Conservation (phyloP, 169 alveolate genomes). For the Cryptosporidium sp. region DNA sequence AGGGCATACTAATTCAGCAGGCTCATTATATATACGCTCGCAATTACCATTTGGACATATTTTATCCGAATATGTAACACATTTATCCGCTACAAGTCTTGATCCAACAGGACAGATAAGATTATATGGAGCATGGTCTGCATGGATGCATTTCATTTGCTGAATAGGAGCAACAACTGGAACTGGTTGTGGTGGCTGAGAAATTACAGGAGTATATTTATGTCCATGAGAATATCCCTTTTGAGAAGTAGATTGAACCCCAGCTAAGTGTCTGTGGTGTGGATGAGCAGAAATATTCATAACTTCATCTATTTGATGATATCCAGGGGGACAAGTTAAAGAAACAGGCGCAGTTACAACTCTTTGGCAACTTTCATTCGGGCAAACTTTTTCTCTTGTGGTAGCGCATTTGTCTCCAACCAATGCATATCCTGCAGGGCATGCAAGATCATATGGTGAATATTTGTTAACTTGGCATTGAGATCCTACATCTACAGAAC, state of each 20-base stretch:
- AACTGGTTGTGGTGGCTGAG: slow-evolving; percentile 25
- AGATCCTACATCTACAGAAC: slow-evolving; percentile 71
- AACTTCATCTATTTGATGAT: slow-evolving; percentile 61
- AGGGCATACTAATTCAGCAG: slow-evolving; percentile 72
- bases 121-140: slow-evolving; percentile 75
- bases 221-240: slow-evolving; percentile 38
- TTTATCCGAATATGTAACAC: slow-evolving; percentile 70
- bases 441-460: slow-evolving; percentile 74
- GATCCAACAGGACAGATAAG: slow-evolving; percentile 69
- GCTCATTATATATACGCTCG: slow-evolving; percentile 68
- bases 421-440: slow-evolving; percentile 72
- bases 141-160: slow-evolving; percentile 68
- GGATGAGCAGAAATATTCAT: not conserved
- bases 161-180: slow-evolving; percentile 23
- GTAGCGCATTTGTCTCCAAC: slow-evolving; percentile 75
- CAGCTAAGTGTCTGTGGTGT: slow-evolving; percentile 52
- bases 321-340: slow-evolving; percentile 72
- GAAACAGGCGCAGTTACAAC: slow-evolving; percentile 70
- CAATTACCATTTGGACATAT: slow-evolving; percentile 76
- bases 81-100: slow-evolving; percentile 71
- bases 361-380: slow-evolving; percentile 67
- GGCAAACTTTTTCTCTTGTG: slow-evolving; percentile 67
- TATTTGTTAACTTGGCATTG: slow-evolving; percentile 67
- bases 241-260: slow-evolving; percentile 62
- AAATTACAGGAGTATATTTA: slow-evolving; percentile 19